Evolutionary conservation across 2,329 filamentous ascomycete genomes (phyloP).

Genomic region (Pleomassaria siparia): DNA sequence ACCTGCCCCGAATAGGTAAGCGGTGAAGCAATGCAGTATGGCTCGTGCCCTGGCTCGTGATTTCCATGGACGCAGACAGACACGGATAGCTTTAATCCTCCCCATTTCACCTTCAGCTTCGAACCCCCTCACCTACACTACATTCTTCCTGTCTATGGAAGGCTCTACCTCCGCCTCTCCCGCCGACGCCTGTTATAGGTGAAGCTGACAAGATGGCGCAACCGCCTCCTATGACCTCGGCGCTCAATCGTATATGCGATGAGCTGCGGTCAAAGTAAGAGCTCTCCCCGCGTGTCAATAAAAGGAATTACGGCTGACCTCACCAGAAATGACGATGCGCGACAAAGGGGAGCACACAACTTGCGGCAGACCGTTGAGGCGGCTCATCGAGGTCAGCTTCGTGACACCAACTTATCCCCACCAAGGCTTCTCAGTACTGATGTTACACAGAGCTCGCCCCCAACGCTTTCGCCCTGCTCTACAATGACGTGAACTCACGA

Average conservation of each 20-base stretch:
- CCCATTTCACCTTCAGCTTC: constrained; percentile 8
- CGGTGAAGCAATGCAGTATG: constrained; percentile 6
- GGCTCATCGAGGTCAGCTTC: constrained; percentile 48
- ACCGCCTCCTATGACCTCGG: constrained; percentile 32
- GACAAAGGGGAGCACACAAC: constrained; percentile 47
- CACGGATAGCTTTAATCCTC: constrained; percentile 16
- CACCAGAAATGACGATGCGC: constrained; percentile 47
- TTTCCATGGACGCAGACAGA: constrained; percentile 12
- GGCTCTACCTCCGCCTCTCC: constrained; percentile 18
- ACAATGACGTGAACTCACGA: constrained; percentile 65
- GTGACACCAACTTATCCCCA: constrained; percentile 12
- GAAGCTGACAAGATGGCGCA: constrained; percentile 42
- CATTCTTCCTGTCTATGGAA: constrained; percentile 37
- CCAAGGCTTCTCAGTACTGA: constrained; percentile 20
- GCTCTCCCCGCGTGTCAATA: background rate
- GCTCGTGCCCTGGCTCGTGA: constrained; percentile 17
- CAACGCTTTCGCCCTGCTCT: constrained; percentile 75
- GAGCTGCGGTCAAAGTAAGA: constrained; percentile 59
- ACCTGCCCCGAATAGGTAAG: constrained; percentile 9
- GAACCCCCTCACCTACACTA: background rate
- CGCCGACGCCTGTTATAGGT: constrained; percentile 36
- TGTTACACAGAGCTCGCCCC: constrained; percentile 67
- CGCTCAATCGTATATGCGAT: constrained; percentile 57
- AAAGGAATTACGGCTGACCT: constrained; percentile 15
- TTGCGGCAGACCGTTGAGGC: constrained; percentile 48